These are phyloP conservation scores for Ampelomyces quisqualis DNA, from an alignment of 2,329 filamentous ascomycete genomes.

Conservation along the genomic window DNA sequence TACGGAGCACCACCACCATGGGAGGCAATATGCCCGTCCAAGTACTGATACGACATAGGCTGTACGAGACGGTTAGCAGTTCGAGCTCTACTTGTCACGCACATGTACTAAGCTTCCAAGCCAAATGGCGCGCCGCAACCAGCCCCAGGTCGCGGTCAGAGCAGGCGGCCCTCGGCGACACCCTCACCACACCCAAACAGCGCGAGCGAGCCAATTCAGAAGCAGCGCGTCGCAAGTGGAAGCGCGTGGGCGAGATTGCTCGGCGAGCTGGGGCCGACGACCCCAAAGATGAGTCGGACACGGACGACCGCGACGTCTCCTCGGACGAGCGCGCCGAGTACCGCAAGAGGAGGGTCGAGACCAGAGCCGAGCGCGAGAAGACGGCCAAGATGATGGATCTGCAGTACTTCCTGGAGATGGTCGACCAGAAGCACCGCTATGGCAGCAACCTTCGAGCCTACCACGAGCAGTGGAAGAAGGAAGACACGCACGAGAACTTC, in stretches of 20 bases:
- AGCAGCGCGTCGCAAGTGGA: conserved; percentile 70
- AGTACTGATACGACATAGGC: conserved; percentile 41
- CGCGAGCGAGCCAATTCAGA: conserved; percentile 35
- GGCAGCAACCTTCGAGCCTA: conserved; percentile 80
- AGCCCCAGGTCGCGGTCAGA: conserved; percentile 46
- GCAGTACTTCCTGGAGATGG: conserved; percentile 84
- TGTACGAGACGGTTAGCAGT: conserved; percentile 50
- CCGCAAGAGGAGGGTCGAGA: conserved; percentile 47
- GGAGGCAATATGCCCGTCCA: not conserved
- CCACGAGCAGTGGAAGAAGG: conserved; percentile 79
- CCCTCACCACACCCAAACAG: conserved; percentile 24
- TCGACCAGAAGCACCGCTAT: conserved; percentile 83
- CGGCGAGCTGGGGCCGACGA: conserved; percentile 71
- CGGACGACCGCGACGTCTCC: conserved; percentile 44
- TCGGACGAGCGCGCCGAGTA: conserved; percentile 39
- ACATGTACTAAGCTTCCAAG: conserved; percentile 42
- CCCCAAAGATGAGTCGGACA: conserved; percentile 51
- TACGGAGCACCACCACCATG: conserved; percentile 5
- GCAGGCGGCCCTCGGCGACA: conserved; percentile 25
- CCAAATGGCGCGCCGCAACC: conserved; percentile 56
- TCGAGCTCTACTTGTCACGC: conserved; percentile 8
- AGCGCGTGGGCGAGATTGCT: conserved; percentile 69
- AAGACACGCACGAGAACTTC: conserved; percentile 79
- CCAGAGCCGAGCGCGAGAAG: conserved; percentile 60
- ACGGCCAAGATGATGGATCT: conserved; percentile 78